These are phyloP conservation scores for Margaritispora aquatica DNA, from an alignment of 495 filamentous ascomycete species.

Conservation along the genomic window DNA sequence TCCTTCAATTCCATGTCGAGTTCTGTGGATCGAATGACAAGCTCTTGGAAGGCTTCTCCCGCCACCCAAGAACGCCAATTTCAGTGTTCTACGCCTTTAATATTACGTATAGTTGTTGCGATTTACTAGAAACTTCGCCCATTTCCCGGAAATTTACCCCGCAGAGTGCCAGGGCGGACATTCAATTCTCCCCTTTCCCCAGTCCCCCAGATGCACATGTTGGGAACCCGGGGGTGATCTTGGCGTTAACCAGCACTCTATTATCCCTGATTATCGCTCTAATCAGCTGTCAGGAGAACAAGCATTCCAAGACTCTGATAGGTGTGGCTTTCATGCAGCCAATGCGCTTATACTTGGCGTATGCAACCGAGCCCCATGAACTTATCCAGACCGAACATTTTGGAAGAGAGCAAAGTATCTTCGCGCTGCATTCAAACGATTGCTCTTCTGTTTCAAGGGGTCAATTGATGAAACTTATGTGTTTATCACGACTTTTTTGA, in stretches of 20 bases:
- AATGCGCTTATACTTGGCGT: background rate
- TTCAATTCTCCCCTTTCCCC: background rate
- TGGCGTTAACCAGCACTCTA: background rate
- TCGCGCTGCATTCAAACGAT: background rate
- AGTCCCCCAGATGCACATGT: too few relatives aligned
- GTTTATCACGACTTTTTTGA: background rate
- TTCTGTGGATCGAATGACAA: background rate
- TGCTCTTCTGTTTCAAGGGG: background rate
- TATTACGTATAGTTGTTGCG: background rate
- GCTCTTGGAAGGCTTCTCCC: background rate
- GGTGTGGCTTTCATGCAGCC: background rate
- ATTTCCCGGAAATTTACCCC: background rate
- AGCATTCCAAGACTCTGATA: background rate
- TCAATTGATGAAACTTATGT: background rate
- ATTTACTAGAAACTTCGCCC: background rate
- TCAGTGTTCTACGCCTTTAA: background rate
- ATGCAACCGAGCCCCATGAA: background rate
- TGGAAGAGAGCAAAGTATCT: background rate
- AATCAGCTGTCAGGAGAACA: background rate
- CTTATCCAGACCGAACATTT: background rate
- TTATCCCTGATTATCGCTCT: background rate
- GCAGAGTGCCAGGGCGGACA: background rate
- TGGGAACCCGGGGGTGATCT: background rate
- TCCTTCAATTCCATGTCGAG: background rate
- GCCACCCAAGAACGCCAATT: background rate